phyloP scores from a whole-genome alignment of 2,329 filamentous ascomycete genomes.

The Trichoderma sp. region DNA sequence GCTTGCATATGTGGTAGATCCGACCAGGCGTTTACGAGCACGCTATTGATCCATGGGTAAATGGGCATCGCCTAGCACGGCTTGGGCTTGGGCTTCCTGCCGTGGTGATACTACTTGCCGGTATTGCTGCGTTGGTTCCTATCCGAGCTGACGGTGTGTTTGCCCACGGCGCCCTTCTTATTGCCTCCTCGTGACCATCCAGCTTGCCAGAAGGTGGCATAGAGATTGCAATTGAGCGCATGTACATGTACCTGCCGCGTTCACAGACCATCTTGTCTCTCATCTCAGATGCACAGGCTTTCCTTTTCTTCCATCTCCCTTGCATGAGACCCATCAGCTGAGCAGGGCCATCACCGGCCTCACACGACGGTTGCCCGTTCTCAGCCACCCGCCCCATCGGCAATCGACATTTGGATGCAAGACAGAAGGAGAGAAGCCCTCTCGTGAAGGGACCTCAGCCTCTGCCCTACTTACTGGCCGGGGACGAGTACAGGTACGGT shows the following conservation, averaged over 20 bases:
- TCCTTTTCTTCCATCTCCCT: conserved; percentile 8
- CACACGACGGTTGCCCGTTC: not conserved
- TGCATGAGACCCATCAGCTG: conserved; percentile 18
- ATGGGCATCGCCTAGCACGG: not conserved
- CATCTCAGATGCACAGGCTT: not conserved
- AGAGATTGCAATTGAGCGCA: not conserved
- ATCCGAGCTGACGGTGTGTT: not conserved
- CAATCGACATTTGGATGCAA: conserved; percentile 16
- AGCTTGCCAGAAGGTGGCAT: not conserved
- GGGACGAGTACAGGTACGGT: not conserved
- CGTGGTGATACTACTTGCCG: not conserved
- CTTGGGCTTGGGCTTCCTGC: not conserved
- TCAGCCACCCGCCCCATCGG: conserved; percentile 18
- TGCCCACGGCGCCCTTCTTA: not conserved
- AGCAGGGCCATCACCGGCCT: conserved; percentile 9
- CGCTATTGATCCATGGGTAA: conserved; percentile 17
- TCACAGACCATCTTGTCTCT: not conserved
- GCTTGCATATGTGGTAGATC: not conserved
- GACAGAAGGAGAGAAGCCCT: not conserved
- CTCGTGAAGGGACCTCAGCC: conserved; percentile 5
- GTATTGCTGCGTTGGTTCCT: not conserved
- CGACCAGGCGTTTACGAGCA: not conserved
- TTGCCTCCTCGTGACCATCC: conserved; percentile 5
- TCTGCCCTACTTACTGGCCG: conserved; percentile 1
- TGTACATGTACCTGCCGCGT: not conserved